Conservation (phyloP, 306 rosid species). For the Medicago lupulina region DNA sequence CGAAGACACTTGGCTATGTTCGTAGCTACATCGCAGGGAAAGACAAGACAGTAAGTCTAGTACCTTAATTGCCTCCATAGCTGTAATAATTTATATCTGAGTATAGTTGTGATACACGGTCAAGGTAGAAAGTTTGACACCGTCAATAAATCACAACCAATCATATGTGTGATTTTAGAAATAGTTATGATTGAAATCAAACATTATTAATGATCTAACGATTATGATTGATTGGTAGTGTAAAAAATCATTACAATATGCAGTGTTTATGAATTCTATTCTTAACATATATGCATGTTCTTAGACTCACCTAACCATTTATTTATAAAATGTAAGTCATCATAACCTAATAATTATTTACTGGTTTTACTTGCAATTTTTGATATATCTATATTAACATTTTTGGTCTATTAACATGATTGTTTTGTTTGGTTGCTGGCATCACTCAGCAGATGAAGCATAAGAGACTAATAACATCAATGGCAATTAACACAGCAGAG, state of each 20-base stretch:
- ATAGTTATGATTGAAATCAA: too few species aligned
- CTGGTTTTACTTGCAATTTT: too few species aligned
- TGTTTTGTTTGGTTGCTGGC: neutral
- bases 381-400: neutral
- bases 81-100: neutral
- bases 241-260: neutral
- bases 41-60: slow-evolving; percentile 70
- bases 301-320: neutral
- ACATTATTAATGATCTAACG: neutral
- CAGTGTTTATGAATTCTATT: too few species aligned
- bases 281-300: neutral
- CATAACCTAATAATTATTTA: too few species aligned
- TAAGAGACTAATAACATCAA: slow-evolving; percentile 76
- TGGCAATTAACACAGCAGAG: slow-evolving; percentile 72
- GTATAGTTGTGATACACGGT: neutral
- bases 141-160: neutral
- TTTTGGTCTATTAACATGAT: neutral
- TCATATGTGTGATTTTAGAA: neutral
- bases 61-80: neutral
- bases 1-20: slow-evolving; percentile 69
- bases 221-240: neutral
- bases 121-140: neutral
- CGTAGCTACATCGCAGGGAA: slow-evolving; percentile 78
- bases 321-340: neutral
- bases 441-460: slow-evolving; percentile 69